phyloP scores from a whole-genome alignment of 306 rosid species.

The Chamaecrista fasciculata region DNA sequence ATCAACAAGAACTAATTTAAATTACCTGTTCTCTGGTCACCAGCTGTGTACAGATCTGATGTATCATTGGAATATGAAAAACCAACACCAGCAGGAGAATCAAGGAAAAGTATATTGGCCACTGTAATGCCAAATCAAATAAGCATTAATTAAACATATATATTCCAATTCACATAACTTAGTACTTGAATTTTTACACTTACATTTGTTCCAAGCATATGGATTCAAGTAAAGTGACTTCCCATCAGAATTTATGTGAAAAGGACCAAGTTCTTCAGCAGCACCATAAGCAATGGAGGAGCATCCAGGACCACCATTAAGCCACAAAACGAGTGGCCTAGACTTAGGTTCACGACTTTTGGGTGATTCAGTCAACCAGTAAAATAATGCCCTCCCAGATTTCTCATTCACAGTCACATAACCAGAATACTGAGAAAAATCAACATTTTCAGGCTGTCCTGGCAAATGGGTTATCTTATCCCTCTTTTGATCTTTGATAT shows the following conservation, averaged over 20 bases:
- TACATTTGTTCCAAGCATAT: constrained; percentile 92
- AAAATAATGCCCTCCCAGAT: constrained; percentile 85
- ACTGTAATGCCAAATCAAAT: constrained; percentile 45
- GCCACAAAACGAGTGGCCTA: constrained; percentile 93
- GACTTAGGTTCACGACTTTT: constrained; percentile 48
- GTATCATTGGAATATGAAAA: constrained; percentile 82
- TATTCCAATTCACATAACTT: not conserved
- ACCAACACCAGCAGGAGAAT: constrained; percentile 98
- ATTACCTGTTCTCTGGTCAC: constrained; percentile 89
- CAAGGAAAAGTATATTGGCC: constrained; percentile 89
- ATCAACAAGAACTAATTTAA: not conserved
- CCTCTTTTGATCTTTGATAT: constrained; percentile 56
- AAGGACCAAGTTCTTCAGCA: constrained; percentile 94
- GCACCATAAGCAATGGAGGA: constrained; percentile 97
- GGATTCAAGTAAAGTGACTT: constrained; percentile 78
- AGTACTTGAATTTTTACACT: constrained; percentile 18
- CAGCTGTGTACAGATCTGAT: constrained; percentile 70
- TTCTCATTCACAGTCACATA: constrained; percentile 77
- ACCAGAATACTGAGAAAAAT: constrained; percentile 81
- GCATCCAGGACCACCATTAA: constrained; percentile 98
- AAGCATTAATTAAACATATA: not conserved
- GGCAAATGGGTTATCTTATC: constrained; percentile 70
- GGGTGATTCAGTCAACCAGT: constrained; percentile 88
- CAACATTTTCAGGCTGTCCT: constrained; percentile 78
- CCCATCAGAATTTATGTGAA: constrained; percentile 76